Conservation (phyloP, 2,329 filamentous ascomycete genomes). For the Monosporascus sp. region DNA sequence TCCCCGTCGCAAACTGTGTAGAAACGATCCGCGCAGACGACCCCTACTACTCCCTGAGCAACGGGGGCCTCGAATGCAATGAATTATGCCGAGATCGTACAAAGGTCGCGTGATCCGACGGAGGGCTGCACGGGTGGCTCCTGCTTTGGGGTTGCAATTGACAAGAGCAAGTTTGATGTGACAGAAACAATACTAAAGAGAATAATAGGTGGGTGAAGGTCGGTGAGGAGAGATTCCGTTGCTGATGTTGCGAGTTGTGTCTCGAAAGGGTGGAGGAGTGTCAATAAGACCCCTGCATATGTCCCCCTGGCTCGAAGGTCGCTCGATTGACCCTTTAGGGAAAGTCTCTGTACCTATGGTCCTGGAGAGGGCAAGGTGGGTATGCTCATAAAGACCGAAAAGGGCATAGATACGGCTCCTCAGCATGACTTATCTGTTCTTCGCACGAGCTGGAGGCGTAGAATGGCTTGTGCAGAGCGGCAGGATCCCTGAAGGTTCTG, state of each 20-base stretch:
- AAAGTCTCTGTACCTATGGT: constrained; percentile 13
- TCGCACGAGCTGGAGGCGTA: neutral
- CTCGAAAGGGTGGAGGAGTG: constrained; percentile 29
- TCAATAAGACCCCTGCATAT: constrained; percentile 19
- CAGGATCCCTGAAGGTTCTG: neutral
- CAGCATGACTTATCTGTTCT: neutral
- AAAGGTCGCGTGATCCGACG: too few relatives aligned
- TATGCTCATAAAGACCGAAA: constrained; percentile 13
- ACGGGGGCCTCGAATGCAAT: too few relatives aligned
- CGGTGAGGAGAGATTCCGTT: constrained; percentile 22
- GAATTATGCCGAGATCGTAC: too few relatives aligned
- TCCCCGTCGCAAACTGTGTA: neutral
- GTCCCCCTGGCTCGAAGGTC: constrained; percentile 19
- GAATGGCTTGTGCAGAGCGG: neutral
- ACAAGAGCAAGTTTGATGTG: constrained; percentile 13
- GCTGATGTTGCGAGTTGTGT: constrained; percentile 32
- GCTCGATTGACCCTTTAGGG: constrained; percentile 17
- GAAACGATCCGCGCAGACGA: too few relatives aligned
- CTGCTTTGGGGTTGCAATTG: constrained; percentile 8
- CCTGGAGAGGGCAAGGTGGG: constrained; percentile 11
- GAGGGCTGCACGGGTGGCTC: constrained; percentile 8
- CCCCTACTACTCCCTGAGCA: too few relatives aligned
- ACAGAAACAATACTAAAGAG: constrained; percentile 24
- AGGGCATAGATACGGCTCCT: constrained; percentile 6
- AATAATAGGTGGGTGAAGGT: constrained; percentile 22